Conservation (phyloP, 768 basidiomycete species). For the Royoungia palumana region DNA sequence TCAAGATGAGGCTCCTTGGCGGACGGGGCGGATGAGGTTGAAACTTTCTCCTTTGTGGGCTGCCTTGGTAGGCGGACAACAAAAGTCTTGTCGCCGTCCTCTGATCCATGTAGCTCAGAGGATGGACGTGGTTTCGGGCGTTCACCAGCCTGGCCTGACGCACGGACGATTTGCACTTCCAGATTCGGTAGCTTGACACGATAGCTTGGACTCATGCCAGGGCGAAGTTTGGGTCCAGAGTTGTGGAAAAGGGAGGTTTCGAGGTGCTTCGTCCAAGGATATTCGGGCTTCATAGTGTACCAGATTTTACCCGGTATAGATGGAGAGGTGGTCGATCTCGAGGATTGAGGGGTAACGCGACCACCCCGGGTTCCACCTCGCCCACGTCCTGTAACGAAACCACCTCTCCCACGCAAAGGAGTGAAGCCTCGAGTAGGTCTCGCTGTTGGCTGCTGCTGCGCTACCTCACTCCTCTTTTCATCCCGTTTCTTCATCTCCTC, state of each 20-base stretch:
- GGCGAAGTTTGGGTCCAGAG: slow-evolving; percentile 52
- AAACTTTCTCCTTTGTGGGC: slow-evolving; percentile 35
- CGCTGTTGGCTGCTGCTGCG: slow-evolving; percentile 32
- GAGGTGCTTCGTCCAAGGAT: slow-evolving; percentile 80
- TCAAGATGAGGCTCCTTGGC: slow-evolving; percentile 43
- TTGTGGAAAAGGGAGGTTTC: slow-evolving; percentile 74
- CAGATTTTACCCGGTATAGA: slow-evolving; percentile 49
- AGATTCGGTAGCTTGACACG: slow-evolving; percentile 64
- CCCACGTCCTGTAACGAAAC: slow-evolving; percentile 38
- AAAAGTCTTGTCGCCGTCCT: slow-evolving; percentile 44
- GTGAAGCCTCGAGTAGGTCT: slow-evolving; percentile 34
- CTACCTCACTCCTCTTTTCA: slow-evolving; percentile 42
- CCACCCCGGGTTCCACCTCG: slow-evolving; percentile 50
- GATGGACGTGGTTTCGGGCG: slow-evolving; percentile 15
- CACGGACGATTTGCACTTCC: slow-evolving; percentile 42
- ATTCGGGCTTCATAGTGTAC: slow-evolving; percentile 75
- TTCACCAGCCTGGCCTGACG: slow-evolving; percentile 16
- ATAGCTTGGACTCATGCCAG: slow-evolving; percentile 49
- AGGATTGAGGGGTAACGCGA: slow-evolving; percentile 32
- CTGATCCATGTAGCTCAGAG: slow-evolving; percentile 30
- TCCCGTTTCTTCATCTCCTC: slow-evolving; percentile 82
- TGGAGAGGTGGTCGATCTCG: slow-evolving; percentile 27
- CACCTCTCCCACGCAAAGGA: slow-evolving; percentile 46
- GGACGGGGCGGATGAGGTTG: slow-evolving; percentile 15
- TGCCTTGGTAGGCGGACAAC: slow-evolving; percentile 55